phyloP scores from a whole-genome alignment of 2,329 filamentous ascomycete genomes.

The Sarocladiaceae sp. region DNA sequence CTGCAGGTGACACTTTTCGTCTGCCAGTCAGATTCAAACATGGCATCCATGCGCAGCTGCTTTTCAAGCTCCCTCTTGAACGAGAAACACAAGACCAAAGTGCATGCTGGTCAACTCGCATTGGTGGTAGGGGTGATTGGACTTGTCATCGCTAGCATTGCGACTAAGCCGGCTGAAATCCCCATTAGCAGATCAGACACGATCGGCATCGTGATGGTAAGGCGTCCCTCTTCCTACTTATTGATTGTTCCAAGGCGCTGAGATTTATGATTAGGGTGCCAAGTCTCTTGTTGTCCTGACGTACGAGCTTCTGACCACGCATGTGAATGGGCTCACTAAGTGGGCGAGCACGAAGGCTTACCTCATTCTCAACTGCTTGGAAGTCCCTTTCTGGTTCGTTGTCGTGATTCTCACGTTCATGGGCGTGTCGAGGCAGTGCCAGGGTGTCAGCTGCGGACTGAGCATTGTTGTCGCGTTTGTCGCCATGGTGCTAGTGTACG shows the following conservation, averaged over 20 bases:
- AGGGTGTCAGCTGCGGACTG: neutral
- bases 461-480: neutral
- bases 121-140: too few species aligned
- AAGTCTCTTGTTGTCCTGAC: slow-evolving; percentile 6
- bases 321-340: slow-evolving; percentile 19
- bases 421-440: slow-evolving; percentile 4
- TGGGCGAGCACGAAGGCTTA: slow-evolving; percentile 19
- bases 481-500: neutral
- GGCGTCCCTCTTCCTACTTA: neutral
- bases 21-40: too few species aligned
- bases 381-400: slow-evolving; percentile 20
- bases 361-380: slow-evolving; percentile 18
- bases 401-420: slow-evolving; percentile 18
- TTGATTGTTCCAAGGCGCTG: neutral
- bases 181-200: slow-evolving; percentile 9
- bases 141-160: too few species aligned
- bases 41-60: too few species aligned
- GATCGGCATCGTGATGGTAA: slow-evolving; percentile 5
- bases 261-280: neutral
- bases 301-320: slow-evolving; percentile 13
- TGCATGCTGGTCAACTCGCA: too few species aligned
- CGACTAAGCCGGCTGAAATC: too few species aligned
- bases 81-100: too few species aligned
- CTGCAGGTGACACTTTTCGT: too few species aligned
- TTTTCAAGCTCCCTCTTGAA: too few species aligned